phyloP scores from a whole-genome alignment of 345 rosid genomes.

The Fremontodendron californicum region DNA sequence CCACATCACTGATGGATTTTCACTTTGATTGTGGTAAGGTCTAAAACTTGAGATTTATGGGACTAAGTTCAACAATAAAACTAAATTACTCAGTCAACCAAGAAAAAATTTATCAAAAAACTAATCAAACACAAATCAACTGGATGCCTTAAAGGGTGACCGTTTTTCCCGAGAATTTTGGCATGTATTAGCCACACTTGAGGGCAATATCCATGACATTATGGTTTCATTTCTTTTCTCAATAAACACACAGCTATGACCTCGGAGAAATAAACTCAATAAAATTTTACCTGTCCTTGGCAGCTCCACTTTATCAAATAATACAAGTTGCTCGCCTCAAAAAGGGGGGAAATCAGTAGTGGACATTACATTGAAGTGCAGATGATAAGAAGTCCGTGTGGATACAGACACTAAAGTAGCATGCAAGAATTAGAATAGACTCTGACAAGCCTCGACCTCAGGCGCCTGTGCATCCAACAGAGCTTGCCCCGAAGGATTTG shows the following conservation, averaged over 20 bases:
- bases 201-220: not conserved
- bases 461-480: slow-evolving; percentile 47
- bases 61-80: not conserved
- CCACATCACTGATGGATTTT: not conserved
- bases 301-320: slow-evolving; percentile 29
- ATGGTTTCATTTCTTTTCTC: slow-evolving; percentile 20
- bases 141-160: not conserved
- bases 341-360: slow-evolving; percentile 6
- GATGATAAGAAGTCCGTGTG: not conserved
- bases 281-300: slow-evolving; percentile 24
- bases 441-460: slow-evolving; percentile 54
- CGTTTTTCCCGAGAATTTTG: not conserved
- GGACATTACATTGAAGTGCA: not conserved
- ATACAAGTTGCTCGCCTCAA: slow-evolving; percentile 34
- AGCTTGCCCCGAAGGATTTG: slow-evolving; percentile 33
- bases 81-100: not conserved
- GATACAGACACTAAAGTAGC: not conserved
- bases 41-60: not conserved
- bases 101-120: not conserved
- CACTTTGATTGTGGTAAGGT: not conserved
- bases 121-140: not conserved
- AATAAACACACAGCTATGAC: slow-evolving; percentile 27
- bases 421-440: slow-evolving; percentile 34
- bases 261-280: slow-evolving; percentile 30
- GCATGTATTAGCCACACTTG: not conserved